Percentiles rank a stretch among this genome's conserved stretches.
These are phyloP conservation scores for Fomitopsis betulina DNA, from an alignment of 1,284 basidiomycete species.

Conservation along the genomic window DNA sequence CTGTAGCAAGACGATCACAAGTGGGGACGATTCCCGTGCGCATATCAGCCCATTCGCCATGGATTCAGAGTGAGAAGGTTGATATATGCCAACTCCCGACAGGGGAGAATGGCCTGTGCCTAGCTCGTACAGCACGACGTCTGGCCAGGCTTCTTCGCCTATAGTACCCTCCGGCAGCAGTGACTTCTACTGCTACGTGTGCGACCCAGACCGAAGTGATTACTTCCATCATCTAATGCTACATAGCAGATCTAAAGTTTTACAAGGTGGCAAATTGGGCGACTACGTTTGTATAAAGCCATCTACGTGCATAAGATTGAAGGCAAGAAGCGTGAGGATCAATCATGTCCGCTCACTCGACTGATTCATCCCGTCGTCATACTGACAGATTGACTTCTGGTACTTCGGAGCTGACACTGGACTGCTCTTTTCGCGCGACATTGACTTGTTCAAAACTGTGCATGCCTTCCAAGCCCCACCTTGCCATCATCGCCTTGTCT, in stretches of 20 bases:
- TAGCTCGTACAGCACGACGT: too few species aligned
- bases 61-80: not conserved
- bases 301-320: not conserved
- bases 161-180: too few species aligned
- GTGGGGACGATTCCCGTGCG: not conserved
- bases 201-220: too few species aligned
- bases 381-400: not conserved
- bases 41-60: not conserved
- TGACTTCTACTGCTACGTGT: too few species aligned
- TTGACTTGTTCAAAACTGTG: conserved; percentile 72
- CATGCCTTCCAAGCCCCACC: conserved; percentile 94
- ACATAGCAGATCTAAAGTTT: too few species aligned
- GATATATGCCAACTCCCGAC: not conserved
- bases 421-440: conserved; percentile 42
- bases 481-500: conserved; percentile 91
- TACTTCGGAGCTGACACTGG: conserved; percentile 11
- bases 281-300: too few species aligned
- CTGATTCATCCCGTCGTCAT: not conserved
- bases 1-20: not conserved
- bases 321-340: not conserved
- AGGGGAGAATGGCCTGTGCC: too few species aligned
- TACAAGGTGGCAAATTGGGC: too few species aligned
- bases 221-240: too few species aligned
- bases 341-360: not conserved
- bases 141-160: not conserved